Percentiles rank a stretch among this genome's conserved stretches.
These are phyloP conservation scores for Yamadazyma mexicana DNA, from an alignment of 1,139 yeast species.

Conservation along the genomic window DNA sequence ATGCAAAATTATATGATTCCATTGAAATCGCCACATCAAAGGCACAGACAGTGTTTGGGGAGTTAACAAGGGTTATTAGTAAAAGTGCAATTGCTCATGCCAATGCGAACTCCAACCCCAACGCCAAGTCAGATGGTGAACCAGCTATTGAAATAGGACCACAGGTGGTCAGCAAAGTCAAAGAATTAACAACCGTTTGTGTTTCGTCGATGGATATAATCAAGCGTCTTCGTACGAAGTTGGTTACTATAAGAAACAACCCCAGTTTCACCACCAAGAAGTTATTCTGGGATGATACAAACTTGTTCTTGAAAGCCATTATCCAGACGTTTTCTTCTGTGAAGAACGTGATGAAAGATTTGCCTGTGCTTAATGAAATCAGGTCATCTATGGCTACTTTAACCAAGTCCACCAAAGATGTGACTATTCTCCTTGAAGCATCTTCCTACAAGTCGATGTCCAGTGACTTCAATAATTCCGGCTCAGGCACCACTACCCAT, in stretches of 20 bases:
- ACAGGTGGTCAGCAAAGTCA: conserved; percentile 60
- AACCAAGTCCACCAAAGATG: conserved; percentile 87
- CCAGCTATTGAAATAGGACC: conserved; percentile 18
- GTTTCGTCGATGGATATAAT: conserved; percentile 79
- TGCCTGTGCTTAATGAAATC: conserved; percentile 77
- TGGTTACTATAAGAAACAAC: conserved; percentile 52
- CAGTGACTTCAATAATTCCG: conserved; percentile 23
- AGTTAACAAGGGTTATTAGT: conserved; percentile 73
- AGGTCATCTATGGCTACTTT: conserved; percentile 77
- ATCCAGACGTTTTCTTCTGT: conserved; percentile 82
- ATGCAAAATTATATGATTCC: conserved; percentile 74
- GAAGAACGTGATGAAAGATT: conserved; percentile 76
- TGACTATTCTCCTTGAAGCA: conserved; percentile 73
- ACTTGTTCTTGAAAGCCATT: conserved; percentile 77
- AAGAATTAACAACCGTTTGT: conserved; percentile 79
- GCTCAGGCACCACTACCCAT: conserved; percentile 9
- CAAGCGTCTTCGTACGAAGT: conserved; percentile 58
- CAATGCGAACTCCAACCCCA: conserved; percentile 6
- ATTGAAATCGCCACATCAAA: conserved; percentile 70
- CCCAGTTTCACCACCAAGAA: conserved; percentile 59
- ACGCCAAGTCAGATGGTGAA: neutral
- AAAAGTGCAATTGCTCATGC: conserved; percentile 57
- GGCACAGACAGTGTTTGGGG: conserved; percentile 79
- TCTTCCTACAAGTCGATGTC: conserved; percentile 43
- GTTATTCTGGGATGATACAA: conserved; percentile 84